A percentile compares a stretch with the other conserved stretches of the same genome.
Conservation (phyloP, 106 monocot species). For the Phalaenopsis equestris region DNA sequence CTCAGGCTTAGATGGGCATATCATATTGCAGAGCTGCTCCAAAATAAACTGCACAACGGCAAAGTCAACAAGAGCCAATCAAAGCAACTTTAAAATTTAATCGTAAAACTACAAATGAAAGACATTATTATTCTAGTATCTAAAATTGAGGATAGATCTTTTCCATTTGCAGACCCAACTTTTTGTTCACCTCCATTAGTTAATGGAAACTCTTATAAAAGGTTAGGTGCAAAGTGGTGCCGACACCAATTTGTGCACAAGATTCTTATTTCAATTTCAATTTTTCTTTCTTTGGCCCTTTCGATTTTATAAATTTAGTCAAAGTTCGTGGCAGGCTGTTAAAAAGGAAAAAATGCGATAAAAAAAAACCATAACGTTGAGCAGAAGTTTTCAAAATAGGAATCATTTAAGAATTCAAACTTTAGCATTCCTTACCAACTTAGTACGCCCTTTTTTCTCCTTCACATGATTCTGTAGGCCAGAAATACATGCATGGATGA, state of each 20-base stretch:
- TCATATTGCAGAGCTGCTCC: slow-evolving; percentile 97
- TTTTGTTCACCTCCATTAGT: background rate
- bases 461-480: slow-evolving; percentile 77
- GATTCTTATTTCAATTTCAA: background rate
- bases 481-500: slow-evolving; percentile 92
- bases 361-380: background rate
- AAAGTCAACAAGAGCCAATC: background rate
- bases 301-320: background rate
- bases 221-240: background rate
- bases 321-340: background rate
- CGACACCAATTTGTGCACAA: background rate
- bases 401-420: background rate
- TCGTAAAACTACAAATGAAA: background rate
- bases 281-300: background rate
- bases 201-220: background rate
- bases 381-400: background rate
- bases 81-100: background rate
- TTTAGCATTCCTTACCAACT: slow-evolving; percentile 44
- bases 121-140: background rate
- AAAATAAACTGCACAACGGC: slow-evolving; percentile 78
- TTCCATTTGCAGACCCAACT: background rate
- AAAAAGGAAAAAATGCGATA: background rate
- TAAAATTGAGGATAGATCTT: background rate
- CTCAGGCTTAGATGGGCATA: slow-evolving; percentile 89
- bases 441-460: slow-evolving; percentile 69